phyloP scores from a whole-genome alignment of 1,139 yeast genomes.

The Scheffersomyces illinoinensis region DNA sequence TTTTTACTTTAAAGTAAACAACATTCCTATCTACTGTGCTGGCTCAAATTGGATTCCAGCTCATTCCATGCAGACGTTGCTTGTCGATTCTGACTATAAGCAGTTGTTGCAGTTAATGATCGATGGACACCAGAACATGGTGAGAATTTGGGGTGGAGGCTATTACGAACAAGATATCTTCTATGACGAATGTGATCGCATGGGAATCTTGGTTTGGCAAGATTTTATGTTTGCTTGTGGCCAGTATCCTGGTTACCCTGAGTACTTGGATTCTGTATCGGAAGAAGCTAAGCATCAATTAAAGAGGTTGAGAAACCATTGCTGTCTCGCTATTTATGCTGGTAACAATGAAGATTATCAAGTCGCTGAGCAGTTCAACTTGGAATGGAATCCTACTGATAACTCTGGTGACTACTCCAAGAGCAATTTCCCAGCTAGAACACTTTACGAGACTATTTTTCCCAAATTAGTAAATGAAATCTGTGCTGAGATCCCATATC shows the following conservation, averaged over 20 bases:
- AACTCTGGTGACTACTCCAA: conserved; percentile 27
- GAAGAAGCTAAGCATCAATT: conserved; percentile 37
- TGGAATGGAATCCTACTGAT: conserved; percentile 31
- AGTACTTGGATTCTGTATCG: conserved; percentile 28
- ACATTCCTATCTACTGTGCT: conserved; percentile 32
- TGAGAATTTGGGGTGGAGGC: conserved; percentile 55
- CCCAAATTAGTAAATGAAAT: conserved; percentile 28
- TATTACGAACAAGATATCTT: conserved; percentile 41
- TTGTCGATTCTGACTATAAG: conserved; percentile 31
- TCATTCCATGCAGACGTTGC: conserved; percentile 35
- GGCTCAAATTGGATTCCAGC: conserved; percentile 55
- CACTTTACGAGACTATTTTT: conserved; percentile 36
- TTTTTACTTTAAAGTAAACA: conserved; percentile 44
- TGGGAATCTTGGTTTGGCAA: conserved; percentile 50
- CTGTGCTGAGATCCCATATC: conserved; percentile 32
- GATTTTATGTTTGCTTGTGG: conserved; percentile 58
- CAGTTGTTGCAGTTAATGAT: conserved; percentile 32
- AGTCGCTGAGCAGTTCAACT: conserved; percentile 34
- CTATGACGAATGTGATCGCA: conserved; percentile 43
- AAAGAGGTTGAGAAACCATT: conserved; percentile 35
- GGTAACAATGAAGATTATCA: conserved; percentile 53
- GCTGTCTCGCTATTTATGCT: conserved; percentile 32
- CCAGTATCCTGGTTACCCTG: conserved; percentile 40
- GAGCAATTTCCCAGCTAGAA: conserved; percentile 41
- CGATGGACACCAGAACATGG: conserved; percentile 44